Percentiles rank a stretch among this genome's conserved stretches.
Evolutionary conservation across 2,329 filamentous ascomycete species (phyloP).

Genomic region (Ampelomyces quisqualis): DNA sequence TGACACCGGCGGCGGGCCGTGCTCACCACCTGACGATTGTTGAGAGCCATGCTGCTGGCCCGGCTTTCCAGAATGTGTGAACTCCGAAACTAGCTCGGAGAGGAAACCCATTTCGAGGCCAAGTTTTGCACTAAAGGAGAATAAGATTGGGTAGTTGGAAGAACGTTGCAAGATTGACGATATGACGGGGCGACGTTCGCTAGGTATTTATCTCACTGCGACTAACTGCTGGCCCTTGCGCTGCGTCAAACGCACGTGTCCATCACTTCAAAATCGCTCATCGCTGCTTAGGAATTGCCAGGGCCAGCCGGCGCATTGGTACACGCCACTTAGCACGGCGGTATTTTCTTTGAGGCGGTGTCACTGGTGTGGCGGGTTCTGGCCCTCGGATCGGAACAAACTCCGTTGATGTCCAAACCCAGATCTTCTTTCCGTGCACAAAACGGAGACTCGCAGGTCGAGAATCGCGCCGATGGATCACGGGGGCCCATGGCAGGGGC

Average conservation of each 20-base stretch:
- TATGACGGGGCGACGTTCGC: not conserved
- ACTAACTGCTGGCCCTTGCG: constrained; percentile 3
- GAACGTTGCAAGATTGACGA: not conserved
- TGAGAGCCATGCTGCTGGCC: constrained; percentile 11
- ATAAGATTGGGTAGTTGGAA: not conserved
- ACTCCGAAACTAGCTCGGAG: constrained; percentile 18
- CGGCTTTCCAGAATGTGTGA: constrained; percentile 15
- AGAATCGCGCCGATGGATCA: constrained; percentile 8
- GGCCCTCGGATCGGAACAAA: constrained; percentile 1
- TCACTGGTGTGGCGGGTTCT: constrained; percentile 6
- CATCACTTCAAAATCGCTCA: constrained; percentile 4
- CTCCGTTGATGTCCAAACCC: no score
- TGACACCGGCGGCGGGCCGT: constrained; percentile 28
- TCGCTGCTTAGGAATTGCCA: constrained; percentile 7
- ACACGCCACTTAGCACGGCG: no score
- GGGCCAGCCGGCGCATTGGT: constrained; percentile 1
- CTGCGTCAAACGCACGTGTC: not conserved
- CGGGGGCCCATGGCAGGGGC: not conserved
- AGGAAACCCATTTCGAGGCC: constrained; percentile 23
- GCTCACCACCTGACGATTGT: constrained; percentile 1
- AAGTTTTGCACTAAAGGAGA: not conserved
- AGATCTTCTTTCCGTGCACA: no score
- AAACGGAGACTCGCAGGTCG: constrained; percentile 1
- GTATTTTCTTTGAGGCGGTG: constrained; percentile 8
- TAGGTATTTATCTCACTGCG: constrained; percentile 13